Conservation (phyloP, 148 eudicot genomes). For the Cornus controversa region DNA sequence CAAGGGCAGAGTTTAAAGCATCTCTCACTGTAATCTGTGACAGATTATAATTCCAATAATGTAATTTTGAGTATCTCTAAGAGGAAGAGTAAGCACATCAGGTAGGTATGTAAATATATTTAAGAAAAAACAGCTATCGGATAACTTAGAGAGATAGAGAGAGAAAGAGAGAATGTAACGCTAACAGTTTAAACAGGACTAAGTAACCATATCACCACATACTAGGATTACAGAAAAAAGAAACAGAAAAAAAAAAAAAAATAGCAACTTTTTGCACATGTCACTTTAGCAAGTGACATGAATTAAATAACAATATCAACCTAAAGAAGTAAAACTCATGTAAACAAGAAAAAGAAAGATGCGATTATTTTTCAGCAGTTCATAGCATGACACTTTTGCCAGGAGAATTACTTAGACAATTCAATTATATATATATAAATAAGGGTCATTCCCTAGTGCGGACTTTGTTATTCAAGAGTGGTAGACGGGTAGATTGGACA, state of each 20-base stretch:
- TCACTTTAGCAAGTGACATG: neutral
- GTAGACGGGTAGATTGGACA: too few relatives aligned
- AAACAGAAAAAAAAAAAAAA: too few relatives aligned
- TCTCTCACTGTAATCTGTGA: slow-evolving; percentile 72
- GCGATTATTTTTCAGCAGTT: too few relatives aligned
- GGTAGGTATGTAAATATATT: neutral
- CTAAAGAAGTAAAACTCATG: too few relatives aligned
- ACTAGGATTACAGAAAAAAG: neutral
- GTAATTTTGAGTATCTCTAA: neutral
- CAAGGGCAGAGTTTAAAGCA: slow-evolving; percentile 79
- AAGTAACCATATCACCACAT: neutral
- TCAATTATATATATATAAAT: too few relatives aligned
- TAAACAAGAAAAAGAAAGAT: neutral
- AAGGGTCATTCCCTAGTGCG: too few relatives aligned
- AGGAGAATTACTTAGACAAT: too few relatives aligned
- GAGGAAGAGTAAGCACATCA: neutral
- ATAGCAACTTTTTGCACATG: neutral
- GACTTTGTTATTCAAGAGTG: too few relatives aligned
- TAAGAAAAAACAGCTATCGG: neutral
- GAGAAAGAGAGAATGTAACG: neutral
- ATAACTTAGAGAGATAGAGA: neutral
- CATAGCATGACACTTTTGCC: neutral
- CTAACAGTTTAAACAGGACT: neutral
- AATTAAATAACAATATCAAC: too few relatives aligned
- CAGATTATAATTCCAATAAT: neutral